These are phyloP conservation scores for Aspergillus conjunctus DNA, from an alignment of 495 filamentous ascomycete species.

Conservation along the genomic window DNA sequence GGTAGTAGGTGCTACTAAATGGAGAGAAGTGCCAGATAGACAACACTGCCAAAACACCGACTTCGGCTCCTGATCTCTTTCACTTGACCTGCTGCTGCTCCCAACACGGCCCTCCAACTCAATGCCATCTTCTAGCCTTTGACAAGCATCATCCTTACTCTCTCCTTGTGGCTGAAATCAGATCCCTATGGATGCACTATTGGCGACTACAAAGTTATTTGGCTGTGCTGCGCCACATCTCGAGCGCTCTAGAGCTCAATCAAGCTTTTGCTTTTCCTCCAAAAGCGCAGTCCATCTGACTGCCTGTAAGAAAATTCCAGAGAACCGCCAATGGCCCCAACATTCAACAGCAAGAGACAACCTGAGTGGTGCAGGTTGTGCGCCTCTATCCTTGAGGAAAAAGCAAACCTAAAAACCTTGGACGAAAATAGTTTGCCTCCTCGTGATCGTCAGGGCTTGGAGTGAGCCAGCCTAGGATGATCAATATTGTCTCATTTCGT, in stretches of 20 bases:
- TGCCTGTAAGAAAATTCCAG: constrained; percentile 32
- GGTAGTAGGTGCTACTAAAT: too few species aligned
- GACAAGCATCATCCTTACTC: neutral
- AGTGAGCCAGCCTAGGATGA: neutral
- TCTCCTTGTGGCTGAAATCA: neutral
- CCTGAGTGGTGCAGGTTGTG: constrained; percentile 7
- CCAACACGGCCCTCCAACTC: too few species aligned
- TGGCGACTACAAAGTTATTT: too few species aligned
- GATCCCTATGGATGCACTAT: neutral
- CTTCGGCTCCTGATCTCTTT: too few species aligned
- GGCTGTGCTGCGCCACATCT: constrained; percentile 1
- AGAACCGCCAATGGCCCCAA: constrained; percentile 44
- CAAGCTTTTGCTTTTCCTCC: constrained; percentile 10
- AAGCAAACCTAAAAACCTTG: neutral
- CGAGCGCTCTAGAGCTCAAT: constrained; percentile 1
- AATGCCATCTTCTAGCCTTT: too few species aligned
- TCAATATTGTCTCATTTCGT: neutral
- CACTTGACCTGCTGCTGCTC: too few species aligned
- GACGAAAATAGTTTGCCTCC: constrained; percentile 11
- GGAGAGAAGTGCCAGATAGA: too few species aligned
- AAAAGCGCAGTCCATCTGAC: constrained; percentile 26
- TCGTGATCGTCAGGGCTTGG: constrained; percentile 25
- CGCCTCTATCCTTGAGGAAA: constrained; percentile 9
- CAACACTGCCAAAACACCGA: too few species aligned
- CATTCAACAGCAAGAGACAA: constrained; percentile 23